Percentiles rank a stretch among this genome's conserved stretches.
phyloP scores from a whole-genome alignment of 2,329 filamentous ascomycete genomes.

The Penicillium polonicum region DNA sequence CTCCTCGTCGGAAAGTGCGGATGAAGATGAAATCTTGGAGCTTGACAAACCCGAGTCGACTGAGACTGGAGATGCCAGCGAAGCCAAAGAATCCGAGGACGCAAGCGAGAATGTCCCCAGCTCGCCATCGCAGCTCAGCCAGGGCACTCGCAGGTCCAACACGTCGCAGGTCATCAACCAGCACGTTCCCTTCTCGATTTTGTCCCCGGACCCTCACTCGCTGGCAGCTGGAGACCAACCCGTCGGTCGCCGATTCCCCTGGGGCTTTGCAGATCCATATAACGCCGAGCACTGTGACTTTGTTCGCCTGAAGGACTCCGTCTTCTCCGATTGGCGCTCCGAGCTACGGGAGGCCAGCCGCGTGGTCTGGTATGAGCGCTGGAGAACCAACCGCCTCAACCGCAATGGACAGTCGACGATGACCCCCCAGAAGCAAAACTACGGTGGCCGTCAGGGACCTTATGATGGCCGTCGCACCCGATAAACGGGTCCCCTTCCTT shows the following conservation, averaged over 20 bases:
- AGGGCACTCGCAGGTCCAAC: slow-evolving; percentile 50
- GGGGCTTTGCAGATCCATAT: slow-evolving; percentile 95
- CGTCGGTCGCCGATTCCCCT: slow-evolving; percentile 85
- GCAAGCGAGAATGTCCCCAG: slow-evolving; percentile 28
- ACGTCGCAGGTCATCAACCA: slow-evolving; percentile 50
- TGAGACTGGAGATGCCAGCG: slow-evolving; percentile 26
- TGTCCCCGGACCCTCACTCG: slow-evolving; percentile 84
- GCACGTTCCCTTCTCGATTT: slow-evolving; percentile 83
- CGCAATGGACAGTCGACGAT: slow-evolving; percentile 28
- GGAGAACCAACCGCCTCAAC: slow-evolving; percentile 65
- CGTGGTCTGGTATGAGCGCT: slow-evolving; percentile 93
- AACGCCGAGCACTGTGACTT: slow-evolving; percentile 93
- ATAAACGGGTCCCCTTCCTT: slow-evolving; percentile 13
- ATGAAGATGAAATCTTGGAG: slow-evolving; percentile 41
- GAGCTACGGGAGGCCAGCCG: slow-evolving; percentile 88
- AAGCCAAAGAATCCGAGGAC: slow-evolving; percentile 23
- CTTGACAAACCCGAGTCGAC: slow-evolving; percentile 16
- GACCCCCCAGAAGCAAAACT: slow-evolving; percentile 25
- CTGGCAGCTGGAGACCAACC: slow-evolving; percentile 53
- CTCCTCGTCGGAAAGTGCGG: slow-evolving; percentile 49
- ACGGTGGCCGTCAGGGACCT: slow-evolving; percentile 33
- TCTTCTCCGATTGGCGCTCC: slow-evolving; percentile 89
- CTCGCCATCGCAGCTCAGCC: slow-evolving; percentile 35
- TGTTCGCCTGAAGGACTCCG: slow-evolving; percentile 79
- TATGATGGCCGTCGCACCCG: slow-evolving; percentile 26